A percentile compares a stretch with the other conserved stretches of the same genome.
These are phyloP conservation scores for Globisporangium lucens DNA, from an alignment of 352 stramenopile genomes.

Conservation along the genomic window DNA sequence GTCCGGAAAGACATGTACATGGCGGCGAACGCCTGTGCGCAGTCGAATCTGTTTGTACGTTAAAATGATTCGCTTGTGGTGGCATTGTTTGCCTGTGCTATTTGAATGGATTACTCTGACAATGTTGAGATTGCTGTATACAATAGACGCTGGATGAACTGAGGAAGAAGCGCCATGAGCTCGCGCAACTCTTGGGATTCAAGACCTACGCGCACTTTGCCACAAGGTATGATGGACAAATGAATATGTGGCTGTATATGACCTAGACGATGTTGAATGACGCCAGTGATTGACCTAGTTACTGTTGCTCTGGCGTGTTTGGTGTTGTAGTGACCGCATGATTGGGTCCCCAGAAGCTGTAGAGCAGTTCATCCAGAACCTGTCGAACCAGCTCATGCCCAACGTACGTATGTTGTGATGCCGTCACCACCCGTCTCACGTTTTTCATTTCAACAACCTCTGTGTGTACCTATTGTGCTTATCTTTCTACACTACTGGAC, in stretches of 20 bases:
- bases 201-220: constrained; percentile 86
- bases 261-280: too few relatives aligned
- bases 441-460: background rate
- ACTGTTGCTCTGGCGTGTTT: too few relatives aligned
- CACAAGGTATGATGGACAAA: constrained; percentile 75
- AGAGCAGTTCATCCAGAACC: constrained; percentile 56
- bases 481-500: background rate
- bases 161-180: constrained; percentile 77
- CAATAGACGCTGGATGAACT: constrained; percentile 85
- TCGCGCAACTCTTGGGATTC: constrained; percentile 89
- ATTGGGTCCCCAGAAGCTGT: constrained; percentile 68
- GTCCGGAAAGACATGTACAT: constrained; percentile 91
- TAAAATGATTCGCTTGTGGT: background rate
- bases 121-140: background rate
- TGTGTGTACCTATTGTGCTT: background rate
- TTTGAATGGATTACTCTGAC: background rate
- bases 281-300: too few relatives aligned
- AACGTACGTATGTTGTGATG: constrained; percentile 36
- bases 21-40: constrained; percentile 79
- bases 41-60: constrained; percentile 57
- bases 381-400: constrained; percentile 65
- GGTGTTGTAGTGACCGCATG: constrained; percentile 72
- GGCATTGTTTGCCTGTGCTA: background rate
- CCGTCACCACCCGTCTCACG: background rate
- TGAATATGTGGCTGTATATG: background rate